Conservation (phyloP, 345 rosid species). For the Dipteronia sinensis region DNA sequence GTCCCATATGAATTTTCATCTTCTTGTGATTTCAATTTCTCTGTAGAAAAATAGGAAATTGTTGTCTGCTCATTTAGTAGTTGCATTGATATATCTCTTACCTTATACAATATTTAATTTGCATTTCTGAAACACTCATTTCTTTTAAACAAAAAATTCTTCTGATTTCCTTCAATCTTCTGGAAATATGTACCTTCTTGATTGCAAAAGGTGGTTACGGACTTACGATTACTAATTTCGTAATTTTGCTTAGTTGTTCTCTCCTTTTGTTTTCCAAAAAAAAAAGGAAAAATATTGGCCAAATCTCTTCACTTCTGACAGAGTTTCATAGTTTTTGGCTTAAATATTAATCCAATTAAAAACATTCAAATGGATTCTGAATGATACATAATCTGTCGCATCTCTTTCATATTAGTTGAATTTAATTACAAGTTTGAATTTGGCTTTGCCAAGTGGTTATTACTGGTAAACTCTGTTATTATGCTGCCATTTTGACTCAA, state of each 20-base stretch:
- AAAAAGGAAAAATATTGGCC: neutral
- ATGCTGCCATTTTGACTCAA: neutral
- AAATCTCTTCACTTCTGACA: neutral
- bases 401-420: neutral
- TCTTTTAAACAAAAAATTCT: neutral
- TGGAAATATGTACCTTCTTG: neutral
- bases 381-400: neutral
- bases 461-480: neutral
- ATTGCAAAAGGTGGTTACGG: neutral
- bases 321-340: neutral
- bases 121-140: neutral
- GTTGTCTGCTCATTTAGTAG: slow-evolving; percentile 3
- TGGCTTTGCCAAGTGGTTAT: slow-evolving; percentile 6
- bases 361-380: neutral
- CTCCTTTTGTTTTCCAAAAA: neutral
- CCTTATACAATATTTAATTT: neutral
- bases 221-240: neutral
- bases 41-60: neutral
- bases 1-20: neutral
- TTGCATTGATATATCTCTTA: slow-evolving; percentile 1
- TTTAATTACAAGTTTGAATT: neutral
- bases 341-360: neutral
- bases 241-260: neutral
- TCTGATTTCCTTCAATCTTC: neutral
- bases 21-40: neutral